phyloP scores from a whole-genome alignment of 2,329 filamentous ascomycete genomes.

The Pseudogymnoascus pannorum region DNA sequence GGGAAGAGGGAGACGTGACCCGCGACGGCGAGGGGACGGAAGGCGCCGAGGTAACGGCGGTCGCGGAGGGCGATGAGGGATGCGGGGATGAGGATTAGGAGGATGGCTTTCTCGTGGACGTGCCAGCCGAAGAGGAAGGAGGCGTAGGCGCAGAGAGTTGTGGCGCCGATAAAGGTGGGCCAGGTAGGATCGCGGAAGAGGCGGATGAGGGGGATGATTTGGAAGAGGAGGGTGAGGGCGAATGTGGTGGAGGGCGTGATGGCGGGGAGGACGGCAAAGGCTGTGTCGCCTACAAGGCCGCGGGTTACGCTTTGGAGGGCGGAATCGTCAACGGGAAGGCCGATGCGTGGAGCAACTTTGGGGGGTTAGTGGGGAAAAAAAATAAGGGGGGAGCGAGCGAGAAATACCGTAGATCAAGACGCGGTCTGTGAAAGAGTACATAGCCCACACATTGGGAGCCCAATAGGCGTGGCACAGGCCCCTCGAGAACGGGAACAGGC shows the following conservation, averaged over 20 bases:
- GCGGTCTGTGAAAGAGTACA: constrained; percentile 88
- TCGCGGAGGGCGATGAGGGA: constrained; percentile 86
- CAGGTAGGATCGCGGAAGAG: constrained; percentile 75
- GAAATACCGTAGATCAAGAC: constrained; percentile 68
- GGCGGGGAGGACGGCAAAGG: constrained; percentile 88
- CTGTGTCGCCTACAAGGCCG: constrained; percentile 85
- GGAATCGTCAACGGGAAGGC: constrained; percentile 62
- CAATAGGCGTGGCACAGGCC: constrained; percentile 97
- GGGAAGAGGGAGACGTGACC: constrained; percentile 95
- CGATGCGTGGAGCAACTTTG: constrained; percentile 72
- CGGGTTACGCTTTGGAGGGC: constrained; percentile 86
- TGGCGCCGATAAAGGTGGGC: constrained; percentile 81
- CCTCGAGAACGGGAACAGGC: constrained; percentile 88
- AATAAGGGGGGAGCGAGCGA: not conserved
- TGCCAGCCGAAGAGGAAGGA: constrained; percentile 99
- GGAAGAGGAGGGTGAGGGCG: constrained; percentile 71
- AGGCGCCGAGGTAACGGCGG: constrained; percentile 82
- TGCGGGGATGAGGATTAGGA: constrained; percentile 92
- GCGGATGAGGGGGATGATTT: constrained; percentile 71
- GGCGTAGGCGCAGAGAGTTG: constrained; percentile 89
- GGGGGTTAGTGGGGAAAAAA: constrained; percentile 28
- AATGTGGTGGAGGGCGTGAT: constrained; percentile 78
- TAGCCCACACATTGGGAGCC: constrained; percentile 94
- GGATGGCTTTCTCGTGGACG: constrained; percentile 93
- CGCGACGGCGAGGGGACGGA: constrained; percentile 83